Conservation (phyloP, 1,284 basidiomycete species). For the Veloboletus limbatus region DNA sequence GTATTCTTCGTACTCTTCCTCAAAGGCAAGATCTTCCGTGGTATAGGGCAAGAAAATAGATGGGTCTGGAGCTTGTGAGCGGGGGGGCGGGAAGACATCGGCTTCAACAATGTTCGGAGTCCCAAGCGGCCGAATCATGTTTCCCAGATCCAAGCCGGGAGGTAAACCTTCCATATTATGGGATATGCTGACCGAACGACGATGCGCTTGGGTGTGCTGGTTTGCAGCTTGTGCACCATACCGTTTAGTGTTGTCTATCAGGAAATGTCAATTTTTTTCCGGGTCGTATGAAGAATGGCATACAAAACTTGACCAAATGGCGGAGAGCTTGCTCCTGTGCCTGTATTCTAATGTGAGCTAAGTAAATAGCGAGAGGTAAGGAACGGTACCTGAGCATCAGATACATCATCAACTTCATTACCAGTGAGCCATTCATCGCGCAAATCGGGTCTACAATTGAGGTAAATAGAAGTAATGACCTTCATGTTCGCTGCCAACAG, state of each 20-base stretch:
- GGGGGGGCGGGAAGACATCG: slow-evolving; percentile 79
- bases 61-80: slow-evolving; percentile 80
- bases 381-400: slow-evolving; percentile 67
- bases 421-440: slow-evolving; percentile 98
- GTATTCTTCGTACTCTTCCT: slow-evolving; percentile 87
- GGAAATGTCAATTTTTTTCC: slow-evolving; percentile 7
- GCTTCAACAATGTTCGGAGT: slow-evolving; percentile 75
- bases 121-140: slow-evolving; percentile 68
- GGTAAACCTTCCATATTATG: slow-evolving; percentile 75
- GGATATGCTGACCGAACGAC: slow-evolving; percentile 76
- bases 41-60: slow-evolving; percentile 82
- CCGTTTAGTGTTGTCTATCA: slow-evolving; percentile 71
- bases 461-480: slow-evolving; percentile 97
- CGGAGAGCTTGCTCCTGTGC: slow-evolving; percentile 97
- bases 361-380: not conserved
- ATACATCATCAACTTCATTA: slow-evolving; percentile 87
- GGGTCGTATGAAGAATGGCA: slow-evolving; percentile 28
- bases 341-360: slow-evolving; percentile 40
- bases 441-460: slow-evolving; percentile 94
- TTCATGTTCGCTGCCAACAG: slow-evolving; percentile 93
- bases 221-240: slow-evolving; percentile 67
- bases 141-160: slow-evolving; percentile 69
- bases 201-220: slow-evolving; percentile 57
- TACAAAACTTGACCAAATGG: slow-evolving; percentile 92
- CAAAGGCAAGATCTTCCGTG: slow-evolving; percentile 81